Evolutionary conservation across 345 rosid species (phyloP).

Genomic region (Melaleuca alternifolia): DNA sequence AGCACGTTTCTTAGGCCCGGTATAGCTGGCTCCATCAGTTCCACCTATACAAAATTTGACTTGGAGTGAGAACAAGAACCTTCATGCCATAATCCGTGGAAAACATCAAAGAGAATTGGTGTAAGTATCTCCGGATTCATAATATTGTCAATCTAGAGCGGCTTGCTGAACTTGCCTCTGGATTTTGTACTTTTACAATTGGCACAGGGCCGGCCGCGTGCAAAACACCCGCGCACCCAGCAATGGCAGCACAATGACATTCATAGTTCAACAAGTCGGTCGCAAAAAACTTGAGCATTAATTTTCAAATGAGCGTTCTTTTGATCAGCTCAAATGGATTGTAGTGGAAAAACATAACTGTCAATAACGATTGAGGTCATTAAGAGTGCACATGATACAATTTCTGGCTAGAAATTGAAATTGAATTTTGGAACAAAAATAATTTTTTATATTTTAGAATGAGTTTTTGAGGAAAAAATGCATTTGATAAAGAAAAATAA

Average conservation of each 20-base stretch:
- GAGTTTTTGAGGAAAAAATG: no score
- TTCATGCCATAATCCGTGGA: background rate
- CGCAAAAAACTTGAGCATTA: constrained; percentile 28
- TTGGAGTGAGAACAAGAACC: background rate
- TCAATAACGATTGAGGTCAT: background rate
- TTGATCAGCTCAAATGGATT: constrained; percentile 22
- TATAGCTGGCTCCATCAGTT: constrained; percentile 31
- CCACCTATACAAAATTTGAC: constrained; percentile 14
- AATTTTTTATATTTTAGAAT: no score
- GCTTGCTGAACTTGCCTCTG: constrained; percentile 16
- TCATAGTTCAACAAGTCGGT: constrained; percentile 28
- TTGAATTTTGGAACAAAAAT: no score
- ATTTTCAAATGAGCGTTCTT: constrained; percentile 31
- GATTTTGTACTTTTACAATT: constrained; percentile 9
- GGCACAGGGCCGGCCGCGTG: constrained; percentile 44
- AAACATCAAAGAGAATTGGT: background rate
- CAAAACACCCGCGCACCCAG: constrained; percentile 36
- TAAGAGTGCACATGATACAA: no score
- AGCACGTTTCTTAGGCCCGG: constrained; percentile 33
- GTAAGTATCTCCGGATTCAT: background rate
- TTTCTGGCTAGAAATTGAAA: no score
- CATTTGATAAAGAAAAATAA: no score
- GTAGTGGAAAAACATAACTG: background rate
- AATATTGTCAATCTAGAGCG: background rate
- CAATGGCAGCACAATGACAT: constrained; percentile 27